Evolutionary conservation across 2,329 filamentous ascomycete species (phyloP).

Genomic region (Sporothrix curviconia): DNA sequence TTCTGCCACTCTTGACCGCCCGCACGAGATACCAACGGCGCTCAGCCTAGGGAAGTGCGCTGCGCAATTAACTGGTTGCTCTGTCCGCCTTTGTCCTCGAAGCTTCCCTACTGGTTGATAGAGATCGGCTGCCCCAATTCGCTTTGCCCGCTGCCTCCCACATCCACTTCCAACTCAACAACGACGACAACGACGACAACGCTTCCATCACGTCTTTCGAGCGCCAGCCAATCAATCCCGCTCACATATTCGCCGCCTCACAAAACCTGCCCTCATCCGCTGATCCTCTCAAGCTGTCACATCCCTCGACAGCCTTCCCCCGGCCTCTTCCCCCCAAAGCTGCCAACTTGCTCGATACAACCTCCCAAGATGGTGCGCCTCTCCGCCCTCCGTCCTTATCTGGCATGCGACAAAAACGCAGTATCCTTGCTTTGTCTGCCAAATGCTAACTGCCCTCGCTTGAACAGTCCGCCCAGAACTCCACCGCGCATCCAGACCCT

Average conservation of each 20-base stretch:
- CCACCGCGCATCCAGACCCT: conserved; percentile 96
- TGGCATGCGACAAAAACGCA: no score
- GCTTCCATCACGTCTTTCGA: not conserved
- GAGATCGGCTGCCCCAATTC: conserved; percentile 5
- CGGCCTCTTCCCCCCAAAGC: not conserved
- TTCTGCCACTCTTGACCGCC: conserved; percentile 17
- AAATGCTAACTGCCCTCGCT: not conserved
- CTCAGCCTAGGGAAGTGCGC: no score
- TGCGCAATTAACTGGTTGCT: conserved; percentile 19
- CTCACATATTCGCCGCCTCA: no score
- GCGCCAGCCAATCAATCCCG: no score
- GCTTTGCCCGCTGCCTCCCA: not conserved
- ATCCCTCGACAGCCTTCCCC: not conserved
- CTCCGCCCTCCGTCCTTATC: no score
- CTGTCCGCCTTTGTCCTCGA: not conserved
- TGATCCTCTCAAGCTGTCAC: not conserved
- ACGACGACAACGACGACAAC: not conserved
- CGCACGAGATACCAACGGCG: not conserved
- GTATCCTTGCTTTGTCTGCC: not conserved
- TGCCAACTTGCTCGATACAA: not conserved
- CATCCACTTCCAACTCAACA: not conserved
- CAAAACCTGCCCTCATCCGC: no score
- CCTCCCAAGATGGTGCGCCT: conserved; percentile 3
- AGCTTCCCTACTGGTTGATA: conserved; percentile 3
- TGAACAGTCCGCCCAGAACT: conserved; percentile 92